phyloP scores from a whole-genome alignment of 805 yeast species.

The Schwanniomyces polymorphus region DNA sequence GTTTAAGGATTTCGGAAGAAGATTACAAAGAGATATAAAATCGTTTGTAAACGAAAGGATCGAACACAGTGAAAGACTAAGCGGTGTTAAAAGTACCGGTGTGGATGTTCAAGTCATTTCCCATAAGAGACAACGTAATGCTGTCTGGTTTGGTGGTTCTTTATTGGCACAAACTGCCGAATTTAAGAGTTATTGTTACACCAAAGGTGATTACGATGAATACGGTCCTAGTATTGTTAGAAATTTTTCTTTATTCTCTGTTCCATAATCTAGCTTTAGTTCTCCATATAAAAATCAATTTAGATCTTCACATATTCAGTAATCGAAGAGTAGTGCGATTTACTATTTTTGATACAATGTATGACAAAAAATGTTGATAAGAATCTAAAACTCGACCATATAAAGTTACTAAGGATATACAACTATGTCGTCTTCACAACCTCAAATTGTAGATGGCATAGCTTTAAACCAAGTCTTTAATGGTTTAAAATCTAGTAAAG shows the following conservation, averaged over 20 bases:
- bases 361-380: background rate
- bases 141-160: constrained; percentile 99
- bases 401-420: background rate
- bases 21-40: constrained; percentile 93
- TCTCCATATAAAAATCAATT: background rate
- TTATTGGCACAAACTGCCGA: constrained; percentile 95
- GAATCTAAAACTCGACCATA: background rate
- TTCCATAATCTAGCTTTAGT: constrained; percentile 49
- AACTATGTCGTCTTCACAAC: constrained; percentile 24
- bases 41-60: constrained; percentile 86
- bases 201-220: constrained; percentile 96
- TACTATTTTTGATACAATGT: background rate
- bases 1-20: constrained; percentile 97
- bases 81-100: constrained; percentile 83
- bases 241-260: constrained; percentile 91
- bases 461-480: constrained; percentile 53
- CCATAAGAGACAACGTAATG: constrained; percentile 96
- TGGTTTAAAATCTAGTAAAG: constrained; percentile 46
- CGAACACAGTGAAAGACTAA: constrained; percentile 70
- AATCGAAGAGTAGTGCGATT: background rate
- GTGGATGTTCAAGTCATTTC: constrained; percentile 96
- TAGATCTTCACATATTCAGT: background rate
- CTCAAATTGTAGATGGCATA: constrained; percentile 45
- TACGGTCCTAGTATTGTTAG: constrained; percentile 97
- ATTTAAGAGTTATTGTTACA: constrained; percentile 93